Conservation (phyloP, 257 asterid genomes). For the Solanum clarkiae region DNA sequence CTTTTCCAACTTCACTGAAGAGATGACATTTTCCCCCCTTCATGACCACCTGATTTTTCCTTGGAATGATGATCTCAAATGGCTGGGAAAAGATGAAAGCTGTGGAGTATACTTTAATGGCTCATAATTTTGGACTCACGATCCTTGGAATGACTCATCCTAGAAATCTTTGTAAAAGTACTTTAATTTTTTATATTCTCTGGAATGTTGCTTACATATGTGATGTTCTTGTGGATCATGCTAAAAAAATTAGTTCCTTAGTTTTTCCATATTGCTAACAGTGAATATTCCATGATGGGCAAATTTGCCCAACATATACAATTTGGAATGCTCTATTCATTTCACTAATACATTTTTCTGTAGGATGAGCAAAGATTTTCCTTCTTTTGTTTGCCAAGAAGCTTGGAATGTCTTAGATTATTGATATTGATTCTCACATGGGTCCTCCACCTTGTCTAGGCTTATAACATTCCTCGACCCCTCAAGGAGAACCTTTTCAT, state of each 20-base stretch:
- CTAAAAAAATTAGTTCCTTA: conserved; percentile 18
- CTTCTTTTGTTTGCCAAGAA: conserved; percentile 28
- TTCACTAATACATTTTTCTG: no score
- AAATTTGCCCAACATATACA: conserved; percentile 65
- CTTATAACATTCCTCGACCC: no score
- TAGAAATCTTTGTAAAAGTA: conserved; percentile 65
- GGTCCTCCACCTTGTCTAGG: no score
- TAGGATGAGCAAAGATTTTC: conserved; percentile 55
- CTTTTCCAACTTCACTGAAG: conserved; percentile 26
- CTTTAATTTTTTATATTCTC: conserved; percentile 72
- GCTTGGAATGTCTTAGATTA: conserved; percentile 10
- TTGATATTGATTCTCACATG: background rate
- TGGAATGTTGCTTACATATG: conserved; percentile 49
- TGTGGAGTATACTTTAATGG: conserved; percentile 32
- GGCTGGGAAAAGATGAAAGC: conserved; percentile 61
- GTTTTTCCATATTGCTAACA: conserved; percentile 47
- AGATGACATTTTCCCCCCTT: conserved; percentile 27
- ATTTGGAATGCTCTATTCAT: conserved; percentile 49
- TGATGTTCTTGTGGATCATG: conserved; percentile 21
- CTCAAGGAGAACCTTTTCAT: no score
- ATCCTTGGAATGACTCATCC: conserved; percentile 62
- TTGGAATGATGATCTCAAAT: conserved; percentile 61
- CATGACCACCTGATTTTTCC: conserved; percentile 20
- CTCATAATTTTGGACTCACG: conserved; percentile 46
- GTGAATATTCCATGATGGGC: conserved; percentile 75